Percentiles rank a stretch among this genome's conserved stretches.
These are phyloP conservation scores for Didymella lethalis DNA, from an alignment of 2,329 filamentous ascomycete genomes.

Conservation along the genomic window DNA sequence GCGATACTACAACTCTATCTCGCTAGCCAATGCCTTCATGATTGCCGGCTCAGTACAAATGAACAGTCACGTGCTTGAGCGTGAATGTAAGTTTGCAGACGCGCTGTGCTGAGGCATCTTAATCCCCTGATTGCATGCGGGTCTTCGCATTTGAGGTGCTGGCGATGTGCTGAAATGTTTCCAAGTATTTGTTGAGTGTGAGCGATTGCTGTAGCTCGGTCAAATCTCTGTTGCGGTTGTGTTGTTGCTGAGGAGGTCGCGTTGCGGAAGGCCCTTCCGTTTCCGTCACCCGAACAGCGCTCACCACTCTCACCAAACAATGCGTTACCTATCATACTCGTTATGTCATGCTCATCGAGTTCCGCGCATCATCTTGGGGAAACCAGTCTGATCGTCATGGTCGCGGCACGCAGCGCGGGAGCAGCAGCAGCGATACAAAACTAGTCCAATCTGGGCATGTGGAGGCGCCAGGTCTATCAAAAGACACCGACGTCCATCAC, in stretches of 20 bases:
- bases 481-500: background rate
- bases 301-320: background rate
- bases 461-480: background rate
- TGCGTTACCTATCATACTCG: background rate
- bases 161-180: too few relatives aligned
- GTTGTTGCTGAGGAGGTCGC: background rate
- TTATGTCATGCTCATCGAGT: background rate
- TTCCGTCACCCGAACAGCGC: background rate
- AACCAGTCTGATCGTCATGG: background rate
- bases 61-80: too few relatives aligned
- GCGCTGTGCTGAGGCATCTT: background rate
- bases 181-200: too few relatives aligned
- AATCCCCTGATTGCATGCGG: background rate
- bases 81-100: background rate
- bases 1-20: background rate
- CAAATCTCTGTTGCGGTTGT: background rate
- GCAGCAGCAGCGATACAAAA: background rate
- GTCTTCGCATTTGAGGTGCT: background rate
- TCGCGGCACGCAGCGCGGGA: background rate
- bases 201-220: background rate
- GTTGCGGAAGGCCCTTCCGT: background rate
- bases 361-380: background rate
- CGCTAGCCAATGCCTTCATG: background rate
- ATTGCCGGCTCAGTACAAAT: too few relatives aligned
- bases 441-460: background rate